phyloP scores from a whole-genome alignment of 495 filamentous ascomycete species.

The Trichoderma gamsii region DNA sequence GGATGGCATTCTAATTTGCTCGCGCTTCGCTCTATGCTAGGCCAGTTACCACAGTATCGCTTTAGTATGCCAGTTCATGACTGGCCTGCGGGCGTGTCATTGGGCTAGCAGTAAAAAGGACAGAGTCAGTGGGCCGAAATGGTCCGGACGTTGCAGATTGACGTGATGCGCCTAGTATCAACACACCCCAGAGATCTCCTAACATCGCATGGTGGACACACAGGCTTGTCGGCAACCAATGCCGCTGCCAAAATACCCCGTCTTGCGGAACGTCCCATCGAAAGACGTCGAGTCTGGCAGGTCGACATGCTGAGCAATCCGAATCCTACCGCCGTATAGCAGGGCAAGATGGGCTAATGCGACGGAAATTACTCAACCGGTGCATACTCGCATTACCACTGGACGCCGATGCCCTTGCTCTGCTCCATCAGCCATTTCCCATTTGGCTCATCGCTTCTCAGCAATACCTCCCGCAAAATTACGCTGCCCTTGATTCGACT shows the following conservation, averaged over 20 bases:
- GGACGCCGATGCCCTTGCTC: background rate
- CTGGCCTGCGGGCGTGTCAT: conserved; percentile 8
- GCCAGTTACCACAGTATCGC: background rate
- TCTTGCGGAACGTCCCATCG: background rate
- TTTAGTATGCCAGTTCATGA: background rate
- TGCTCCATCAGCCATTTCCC: background rate
- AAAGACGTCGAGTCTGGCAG: background rate
- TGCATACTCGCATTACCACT: background rate
- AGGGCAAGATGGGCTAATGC: background rate
- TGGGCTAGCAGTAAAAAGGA: background rate
- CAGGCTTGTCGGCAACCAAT: conserved; percentile 12
- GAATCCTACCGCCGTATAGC: background rate
- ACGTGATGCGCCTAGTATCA: conserved; percentile 6
- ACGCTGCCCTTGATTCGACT: conserved; percentile 3
- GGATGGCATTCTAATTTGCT: background rate
- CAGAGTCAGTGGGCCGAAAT: background rate
- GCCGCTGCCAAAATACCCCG: conserved; percentile 12
- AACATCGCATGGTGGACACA: conserved; percentile 5
- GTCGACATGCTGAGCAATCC: background rate
- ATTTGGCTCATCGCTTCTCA: background rate
- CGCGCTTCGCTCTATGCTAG: background rate
- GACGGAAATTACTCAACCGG: background rate
- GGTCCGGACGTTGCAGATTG: conserved; percentile 8
- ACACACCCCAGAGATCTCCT: conserved; percentile 8
- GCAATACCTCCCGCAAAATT: background rate